Conservation (phyloP, 2,329 filamentous ascomycete genomes). For the Xylariomycetidae sp. region DNA sequence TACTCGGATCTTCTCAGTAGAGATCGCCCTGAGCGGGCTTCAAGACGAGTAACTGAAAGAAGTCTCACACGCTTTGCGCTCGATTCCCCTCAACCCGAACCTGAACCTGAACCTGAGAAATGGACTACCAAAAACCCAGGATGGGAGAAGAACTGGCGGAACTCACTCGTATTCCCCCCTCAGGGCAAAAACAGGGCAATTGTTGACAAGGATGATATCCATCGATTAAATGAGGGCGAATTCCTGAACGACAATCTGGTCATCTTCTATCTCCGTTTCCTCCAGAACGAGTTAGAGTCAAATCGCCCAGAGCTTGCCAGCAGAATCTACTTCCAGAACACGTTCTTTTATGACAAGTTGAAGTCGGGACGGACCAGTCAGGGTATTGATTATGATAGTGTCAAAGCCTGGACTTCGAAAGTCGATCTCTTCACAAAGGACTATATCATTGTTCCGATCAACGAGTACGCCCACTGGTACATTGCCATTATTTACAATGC, state of each 20-base stretch:
- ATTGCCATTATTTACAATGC: constrained; percentile 92
- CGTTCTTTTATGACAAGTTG: constrained; percentile 82
- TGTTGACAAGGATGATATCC: constrained; percentile 68
- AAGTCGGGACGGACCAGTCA: constrained; percentile 52
- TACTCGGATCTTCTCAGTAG: too few relatives aligned
- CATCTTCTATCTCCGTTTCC: constrained; percentile 75
- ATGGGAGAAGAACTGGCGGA: constrained; percentile 51
- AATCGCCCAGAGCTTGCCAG: constrained; percentile 51
- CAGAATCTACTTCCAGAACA: constrained; percentile 84
- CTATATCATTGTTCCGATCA: constrained; percentile 88
- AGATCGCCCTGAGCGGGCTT: too few relatives aligned
- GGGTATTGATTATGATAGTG: constrained; percentile 75
- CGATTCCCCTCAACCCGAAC: constrained; percentile 10
- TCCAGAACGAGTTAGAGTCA: constrained; percentile 57
- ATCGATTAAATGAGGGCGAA: constrained; percentile 74
- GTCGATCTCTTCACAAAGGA: constrained; percentile 81
- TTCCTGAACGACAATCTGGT: constrained; percentile 93
- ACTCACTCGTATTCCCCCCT: constrained; percentile 57
- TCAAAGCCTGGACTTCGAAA: constrained; percentile 82
- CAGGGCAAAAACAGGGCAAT: constrained; percentile 57
- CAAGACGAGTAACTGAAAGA: too few relatives aligned
- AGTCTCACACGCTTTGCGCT: constrained; percentile 14
- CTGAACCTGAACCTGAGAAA: constrained; percentile 20
- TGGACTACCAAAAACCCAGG: constrained; percentile 49
- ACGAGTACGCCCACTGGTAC: constrained; percentile 87